phyloP scores from a whole-genome alignment of 2,329 filamentous ascomycete species.

The Pleomassaria siparia region DNA sequence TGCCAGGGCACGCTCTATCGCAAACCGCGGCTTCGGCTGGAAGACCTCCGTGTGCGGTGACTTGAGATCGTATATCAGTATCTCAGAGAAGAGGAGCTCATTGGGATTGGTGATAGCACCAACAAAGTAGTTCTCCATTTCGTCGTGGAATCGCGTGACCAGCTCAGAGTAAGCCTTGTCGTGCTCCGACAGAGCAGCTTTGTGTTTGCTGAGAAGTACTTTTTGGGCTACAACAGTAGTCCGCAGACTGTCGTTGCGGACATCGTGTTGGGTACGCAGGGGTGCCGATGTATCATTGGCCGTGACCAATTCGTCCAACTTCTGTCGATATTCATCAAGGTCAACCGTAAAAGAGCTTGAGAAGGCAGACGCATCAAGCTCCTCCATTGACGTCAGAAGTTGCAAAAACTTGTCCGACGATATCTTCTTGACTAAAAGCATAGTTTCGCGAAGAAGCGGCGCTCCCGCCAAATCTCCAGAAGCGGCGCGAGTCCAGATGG shows the following conservation, averaged over 20 bases:
- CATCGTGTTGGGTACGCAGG: slow-evolving; percentile 75
- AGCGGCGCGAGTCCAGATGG: slow-evolving; percentile 64
- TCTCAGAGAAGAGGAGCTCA: slow-evolving; percentile 65
- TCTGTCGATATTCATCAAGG: slow-evolving; percentile 25
- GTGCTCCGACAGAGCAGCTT: slow-evolving; percentile 67
- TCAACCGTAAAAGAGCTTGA: slow-evolving; percentile 24
- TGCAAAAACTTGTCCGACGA: slow-evolving; percentile 55
- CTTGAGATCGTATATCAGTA: slow-evolving; percentile 73
- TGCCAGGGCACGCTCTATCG: slow-evolving; percentile 70
- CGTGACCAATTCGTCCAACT: slow-evolving; percentile 36
- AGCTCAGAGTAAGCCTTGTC: slow-evolving; percentile 71
- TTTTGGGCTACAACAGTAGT: slow-evolving; percentile 81
- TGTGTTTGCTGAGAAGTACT: slow-evolving; percentile 76
- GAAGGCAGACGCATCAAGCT: no score
- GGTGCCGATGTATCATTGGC: slow-evolving; percentile 26
- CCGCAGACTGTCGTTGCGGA: slow-evolving; percentile 68
- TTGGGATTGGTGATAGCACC: slow-evolving; percentile 52
- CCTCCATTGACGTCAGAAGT: slow-evolving; percentile 44
- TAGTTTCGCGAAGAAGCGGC: slow-evolving; percentile 55
- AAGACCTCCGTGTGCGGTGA: slow-evolving; percentile 73
- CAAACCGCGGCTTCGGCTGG: slow-evolving; percentile 68
- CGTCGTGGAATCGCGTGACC: slow-evolving; percentile 58
- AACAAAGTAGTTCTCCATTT: slow-evolving; percentile 53
- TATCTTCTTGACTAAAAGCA: slow-evolving; percentile 63
- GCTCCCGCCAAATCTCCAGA: slow-evolving; percentile 57